phyloP scores from a whole-genome alignment of 202 grass and related monocot species.

The Alloteropsis angusta region DNA sequence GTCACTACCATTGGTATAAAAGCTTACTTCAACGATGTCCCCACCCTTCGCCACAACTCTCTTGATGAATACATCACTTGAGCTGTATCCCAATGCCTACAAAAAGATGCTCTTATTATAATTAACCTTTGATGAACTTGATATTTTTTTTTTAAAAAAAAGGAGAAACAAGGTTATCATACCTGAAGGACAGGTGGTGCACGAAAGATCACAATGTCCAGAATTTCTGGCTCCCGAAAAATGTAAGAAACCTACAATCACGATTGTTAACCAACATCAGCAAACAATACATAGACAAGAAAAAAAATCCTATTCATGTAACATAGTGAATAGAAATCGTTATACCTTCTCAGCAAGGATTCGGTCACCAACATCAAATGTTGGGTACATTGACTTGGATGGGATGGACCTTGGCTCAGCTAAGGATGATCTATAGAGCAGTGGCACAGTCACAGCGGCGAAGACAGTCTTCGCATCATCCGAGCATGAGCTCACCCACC shows the following conservation, averaged over 20 bases:
- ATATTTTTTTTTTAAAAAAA: neutral
- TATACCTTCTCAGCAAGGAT: constrained; percentile 93
- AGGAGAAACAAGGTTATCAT: neutral
- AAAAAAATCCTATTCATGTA: neutral
- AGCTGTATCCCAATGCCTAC: constrained; percentile 69
- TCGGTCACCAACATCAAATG: constrained; percentile 88
- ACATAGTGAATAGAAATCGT: neutral
- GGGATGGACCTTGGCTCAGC: constrained; percentile 87
- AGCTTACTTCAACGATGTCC: constrained; percentile 85
- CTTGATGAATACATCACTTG: constrained; percentile 93
- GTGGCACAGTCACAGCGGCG: constrained; percentile 73
- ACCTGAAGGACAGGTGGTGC: constrained; percentile 67
- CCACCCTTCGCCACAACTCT: constrained; percentile 87
- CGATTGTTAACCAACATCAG: constrained; percentile 1
- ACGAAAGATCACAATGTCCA: constrained; percentile 87
- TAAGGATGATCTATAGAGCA: constrained; percentile 66
- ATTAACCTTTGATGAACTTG: constrained; percentile 1
- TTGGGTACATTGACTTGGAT: constrained; percentile 89
- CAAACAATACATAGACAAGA: constrained; percentile 9
- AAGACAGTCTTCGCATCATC: constrained; percentile 85
- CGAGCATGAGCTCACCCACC: constrained; percentile 70
- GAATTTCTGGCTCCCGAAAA: constrained; percentile 73
- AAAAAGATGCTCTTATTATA: neutral
- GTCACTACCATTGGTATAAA: constrained; percentile 44
- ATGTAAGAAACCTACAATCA: constrained; percentile 68